Percentiles rank a stretch among this genome's conserved stretches.
These are phyloP conservation scores for Barbarea vulgaris DNA, from an alignment of 345 rosid genomes.

Conservation along the genomic window DNA sequence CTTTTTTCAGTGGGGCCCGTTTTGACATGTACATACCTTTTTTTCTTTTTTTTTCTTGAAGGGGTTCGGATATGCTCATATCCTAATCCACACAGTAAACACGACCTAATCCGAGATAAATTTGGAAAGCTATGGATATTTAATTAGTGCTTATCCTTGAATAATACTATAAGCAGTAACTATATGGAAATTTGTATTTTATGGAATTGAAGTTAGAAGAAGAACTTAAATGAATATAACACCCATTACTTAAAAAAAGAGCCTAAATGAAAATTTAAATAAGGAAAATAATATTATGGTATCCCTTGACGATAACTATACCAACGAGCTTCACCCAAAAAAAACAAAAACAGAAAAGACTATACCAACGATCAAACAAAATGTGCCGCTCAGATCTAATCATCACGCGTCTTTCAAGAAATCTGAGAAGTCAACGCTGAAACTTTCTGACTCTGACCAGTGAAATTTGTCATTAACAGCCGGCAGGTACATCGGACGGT, in stretches of 20 bases:
- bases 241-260: not conserved
- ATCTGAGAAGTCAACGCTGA: conserved; percentile 24
- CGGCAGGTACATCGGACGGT: conserved; percentile 32
- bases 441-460: not conserved
- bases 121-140: not conserved
- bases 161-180: not conserved
- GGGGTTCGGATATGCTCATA: not conserved
- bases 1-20: not conserved
- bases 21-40: not conserved
- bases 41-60: no score
- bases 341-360: no score
- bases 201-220: not conserved
- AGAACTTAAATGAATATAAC: not conserved
- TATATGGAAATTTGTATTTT: not conserved
- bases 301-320: not conserved
- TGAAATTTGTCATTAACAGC: not conserved
- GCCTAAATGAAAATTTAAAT: not conserved
- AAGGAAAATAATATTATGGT: not conserved
- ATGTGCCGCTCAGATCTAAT: conserved; percentile 20
- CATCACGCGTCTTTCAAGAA: conserved; percentile 26
- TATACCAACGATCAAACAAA: not conserved
- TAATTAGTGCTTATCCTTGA: not conserved
- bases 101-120: not conserved
- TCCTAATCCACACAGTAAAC: not conserved
- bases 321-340: no score